A percentile compares a stretch with the other conserved stretches of the same genome.
Conservation (phyloP, 805 yeast genomes). For the Lipomyces lipofer region DNA sequence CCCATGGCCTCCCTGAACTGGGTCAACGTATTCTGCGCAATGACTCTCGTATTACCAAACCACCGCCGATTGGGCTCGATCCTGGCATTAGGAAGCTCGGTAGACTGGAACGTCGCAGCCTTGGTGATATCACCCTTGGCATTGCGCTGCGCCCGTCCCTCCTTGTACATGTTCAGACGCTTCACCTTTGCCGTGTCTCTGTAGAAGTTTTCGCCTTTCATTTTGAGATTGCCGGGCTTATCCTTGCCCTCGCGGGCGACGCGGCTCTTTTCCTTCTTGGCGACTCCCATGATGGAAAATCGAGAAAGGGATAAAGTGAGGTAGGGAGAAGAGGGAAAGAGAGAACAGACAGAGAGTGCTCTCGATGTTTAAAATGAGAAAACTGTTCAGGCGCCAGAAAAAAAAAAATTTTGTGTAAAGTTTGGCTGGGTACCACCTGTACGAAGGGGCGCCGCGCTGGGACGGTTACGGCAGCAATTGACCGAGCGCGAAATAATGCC, state of each 20-base stretch:
- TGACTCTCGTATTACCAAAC: slow-evolving; percentile 97
- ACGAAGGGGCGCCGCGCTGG: no score
- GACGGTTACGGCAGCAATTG: no score
- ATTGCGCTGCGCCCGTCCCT: slow-evolving; percentile 83
- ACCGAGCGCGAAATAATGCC: no score
- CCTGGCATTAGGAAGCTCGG: slow-evolving; percentile 85
- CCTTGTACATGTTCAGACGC: slow-evolving; percentile 87
- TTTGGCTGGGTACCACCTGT: background rate
- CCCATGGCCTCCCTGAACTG: slow-evolving; percentile 95
- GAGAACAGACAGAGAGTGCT: background rate
- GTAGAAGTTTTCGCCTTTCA: slow-evolving; percentile 96
- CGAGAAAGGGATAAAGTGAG: background rate
- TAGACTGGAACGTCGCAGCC: slow-evolving; percentile 86
- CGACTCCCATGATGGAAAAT: slow-evolving; percentile 75
- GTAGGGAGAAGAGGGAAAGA: background rate
- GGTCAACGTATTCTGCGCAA: slow-evolving; percentile 91
- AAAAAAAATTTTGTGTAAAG: slow-evolving; percentile 8
- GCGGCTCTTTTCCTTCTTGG: slow-evolving; percentile 86
- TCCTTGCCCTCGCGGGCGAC: slow-evolving; percentile 74
- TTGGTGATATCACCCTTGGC: slow-evolving; percentile 81
- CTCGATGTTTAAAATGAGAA: background rate
- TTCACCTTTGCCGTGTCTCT: slow-evolving; percentile 47
- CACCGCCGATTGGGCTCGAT: slow-evolving; percentile 95
- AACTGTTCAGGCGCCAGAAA: slow-evolving; percentile 7
- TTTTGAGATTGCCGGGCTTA: slow-evolving; percentile 81